phyloP scores from a whole-genome alignment of 208 protist species.

The Wallacemonas sp. region DNA sequence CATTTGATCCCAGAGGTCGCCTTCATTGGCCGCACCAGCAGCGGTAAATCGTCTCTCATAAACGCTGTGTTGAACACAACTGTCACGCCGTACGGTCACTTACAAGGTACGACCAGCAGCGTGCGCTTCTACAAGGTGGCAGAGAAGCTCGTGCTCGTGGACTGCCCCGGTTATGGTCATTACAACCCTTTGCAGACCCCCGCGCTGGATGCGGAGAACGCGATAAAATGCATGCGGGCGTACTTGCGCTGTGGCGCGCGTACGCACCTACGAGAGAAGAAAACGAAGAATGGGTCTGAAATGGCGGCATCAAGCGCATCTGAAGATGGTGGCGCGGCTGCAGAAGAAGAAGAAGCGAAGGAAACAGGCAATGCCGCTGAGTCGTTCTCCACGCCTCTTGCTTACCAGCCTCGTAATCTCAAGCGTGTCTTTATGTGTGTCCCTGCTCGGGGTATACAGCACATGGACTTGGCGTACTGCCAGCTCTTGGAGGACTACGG shows the following conservation, averaged over 20 bases:
- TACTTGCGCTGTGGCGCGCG: slow-evolving; percentile 47
- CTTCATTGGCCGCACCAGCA: slow-evolving; percentile 84
- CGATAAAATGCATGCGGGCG: slow-evolving; percentile 62
- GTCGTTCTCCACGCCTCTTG: neutral
- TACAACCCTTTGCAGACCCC: slow-evolving; percentile 75
- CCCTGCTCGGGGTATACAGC: slow-evolving; percentile 76
- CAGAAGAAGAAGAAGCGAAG: neutral
- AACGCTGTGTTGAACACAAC: slow-evolving; percentile 88
- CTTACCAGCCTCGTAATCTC: slow-evolving; percentile 42
- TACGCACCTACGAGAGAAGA: neutral
- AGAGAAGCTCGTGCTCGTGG: slow-evolving; percentile 65
- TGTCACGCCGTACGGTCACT: slow-evolving; percentile 78
- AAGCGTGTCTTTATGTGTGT: slow-evolving; percentile 84
- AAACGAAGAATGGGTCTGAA: no score
- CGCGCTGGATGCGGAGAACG: slow-evolving; percentile 66
- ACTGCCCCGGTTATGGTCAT: slow-evolving; percentile 88
- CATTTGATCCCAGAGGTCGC: slow-evolving; percentile 77
- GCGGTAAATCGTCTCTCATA: slow-evolving; percentile 85
- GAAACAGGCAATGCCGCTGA: neutral
- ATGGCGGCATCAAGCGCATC: neutral
- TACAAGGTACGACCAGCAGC: slow-evolving; percentile 78
- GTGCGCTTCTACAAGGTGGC: slow-evolving; percentile 83
- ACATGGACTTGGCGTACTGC: slow-evolving; percentile 68
- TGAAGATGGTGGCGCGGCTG: neutral
- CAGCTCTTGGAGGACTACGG: slow-evolving; percentile 61